These are phyloP conservation scores for Fusarium ramigenum DNA, from an alignment of 2,329 filamentous ascomycete genomes.

Conservation along the genomic window DNA sequence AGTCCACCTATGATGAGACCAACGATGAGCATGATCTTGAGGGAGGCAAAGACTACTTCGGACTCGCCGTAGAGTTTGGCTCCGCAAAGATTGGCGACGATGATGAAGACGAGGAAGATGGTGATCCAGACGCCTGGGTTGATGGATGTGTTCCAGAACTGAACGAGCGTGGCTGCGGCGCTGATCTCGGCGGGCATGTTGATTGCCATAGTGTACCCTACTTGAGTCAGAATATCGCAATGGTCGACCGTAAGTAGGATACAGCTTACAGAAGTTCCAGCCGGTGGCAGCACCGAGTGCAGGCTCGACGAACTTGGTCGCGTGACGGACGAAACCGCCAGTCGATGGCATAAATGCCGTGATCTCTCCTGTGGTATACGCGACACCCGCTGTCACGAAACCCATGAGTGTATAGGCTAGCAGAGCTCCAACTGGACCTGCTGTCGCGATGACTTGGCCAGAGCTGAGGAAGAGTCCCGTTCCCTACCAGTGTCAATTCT, in stretches of 20 bases:
- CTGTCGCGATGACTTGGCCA: not conserved
- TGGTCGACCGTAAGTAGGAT: too few relatives aligned
- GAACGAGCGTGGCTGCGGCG: not conserved
- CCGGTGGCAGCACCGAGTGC: not conserved
- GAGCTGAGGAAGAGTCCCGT: not conserved
- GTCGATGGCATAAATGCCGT: not conserved
- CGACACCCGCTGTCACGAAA: not conserved
- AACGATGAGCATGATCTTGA: not conserved
- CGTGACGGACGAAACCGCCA: not conserved
- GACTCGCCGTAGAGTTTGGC: not conserved
- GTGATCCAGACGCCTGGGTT: not conserved
- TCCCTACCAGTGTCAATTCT: not conserved
- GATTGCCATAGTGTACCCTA: not conserved
- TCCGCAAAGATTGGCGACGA: not conserved
- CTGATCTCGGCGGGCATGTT: not conserved
- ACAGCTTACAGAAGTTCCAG: not conserved
- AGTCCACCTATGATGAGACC: not conserved
- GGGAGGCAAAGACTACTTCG: not conserved
- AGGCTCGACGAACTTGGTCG: not conserved
- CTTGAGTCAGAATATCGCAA: not conserved
- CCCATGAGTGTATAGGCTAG: not conserved
- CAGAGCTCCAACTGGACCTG: not conserved
- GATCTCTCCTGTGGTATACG: not conserved
- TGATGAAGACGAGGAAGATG: not conserved
- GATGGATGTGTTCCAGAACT: not conserved